Base-by-base conservation (phyloP, 768 basidiomycete genomes). In the Hygrocybe punicea region DNA sequence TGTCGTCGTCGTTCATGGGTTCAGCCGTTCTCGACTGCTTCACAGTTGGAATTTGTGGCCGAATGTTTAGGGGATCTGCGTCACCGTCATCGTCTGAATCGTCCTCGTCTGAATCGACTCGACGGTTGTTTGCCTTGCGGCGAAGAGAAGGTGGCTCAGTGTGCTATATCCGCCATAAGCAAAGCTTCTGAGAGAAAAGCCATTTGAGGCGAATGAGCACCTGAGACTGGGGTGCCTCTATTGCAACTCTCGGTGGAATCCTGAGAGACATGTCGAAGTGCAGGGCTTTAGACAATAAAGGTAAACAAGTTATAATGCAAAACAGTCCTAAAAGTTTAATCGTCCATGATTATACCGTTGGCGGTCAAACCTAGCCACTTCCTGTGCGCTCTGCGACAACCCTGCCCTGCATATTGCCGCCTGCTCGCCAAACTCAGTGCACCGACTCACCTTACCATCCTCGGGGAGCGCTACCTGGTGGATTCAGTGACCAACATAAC, bases 401-500 rank as follows among this genome's bases (percentile, higher is more conserved):
- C 33, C n/a, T 35, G 35, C 5, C 45, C 57, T 16, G 17, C 24
- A 19, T 50, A n/a, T 16, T 19, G 25, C 33, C 50, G 51, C 19
- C 37, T 25, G 29, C 47, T 50, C 34, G 53, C 46, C 58, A 58
- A 33, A 42, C 53, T 49, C 33, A 39, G 0, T 51, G 25, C 17
- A 19, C 64, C 72, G 48, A 53, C 56, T 14, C 65, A 68, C 53
- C 54, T 87, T 46, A 75, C 78, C 50, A 81, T 90, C 58, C 79
- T 86, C 10, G 86, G 84, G n/a, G 69, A 78, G 46, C 70, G 73
- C n/a, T 91, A 94, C 73, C 78, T 82, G 2, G 80, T 77, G n/a
- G 97, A 99, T 75, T 71, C 76, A 29, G 79, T 76, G 70, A 91
- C 95, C 39, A 99, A 99, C 72, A 80, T 92, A 39, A 88, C 94